Percentiles rank a stretch among this genome's conserved stretches.
These are phyloP conservation scores for Pestalotiopsis sp. DNA, from an alignment of 2,329 filamentous ascomycete genomes.

Conservation along the genomic window DNA sequence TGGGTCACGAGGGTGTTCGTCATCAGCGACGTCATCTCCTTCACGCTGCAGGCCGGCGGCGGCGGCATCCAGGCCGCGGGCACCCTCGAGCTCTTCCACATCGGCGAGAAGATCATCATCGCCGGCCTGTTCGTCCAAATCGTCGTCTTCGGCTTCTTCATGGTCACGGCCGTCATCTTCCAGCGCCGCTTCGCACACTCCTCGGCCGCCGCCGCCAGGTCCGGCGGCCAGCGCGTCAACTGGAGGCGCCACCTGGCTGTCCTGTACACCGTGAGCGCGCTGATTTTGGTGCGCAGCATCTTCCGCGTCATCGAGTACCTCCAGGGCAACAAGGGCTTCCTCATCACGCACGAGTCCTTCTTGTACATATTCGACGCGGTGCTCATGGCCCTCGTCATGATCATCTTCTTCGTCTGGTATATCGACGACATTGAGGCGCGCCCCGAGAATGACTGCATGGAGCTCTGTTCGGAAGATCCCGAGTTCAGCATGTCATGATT, in stretches of 20 bases:
- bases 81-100: slow-evolving; percentile 27
- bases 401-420: slow-evolving; percentile 35
- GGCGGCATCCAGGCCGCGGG: slow-evolving; percentile 31
- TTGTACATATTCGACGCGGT: slow-evolving; percentile 42
- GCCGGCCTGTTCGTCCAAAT: slow-evolving; percentile 54
- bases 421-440: neutral
- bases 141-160: slow-evolving; percentile 48
- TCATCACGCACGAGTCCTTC: slow-evolving; percentile 43
- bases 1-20: slow-evolving; percentile 51
- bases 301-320: slow-evolving; percentile 51
- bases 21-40: slow-evolving; percentile 44
- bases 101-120: slow-evolving; percentile 47
- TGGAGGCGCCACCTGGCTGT: slow-evolving; percentile 39
- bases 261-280: slow-evolving; percentile 41
- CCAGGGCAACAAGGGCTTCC: slow-evolving; percentile 43
- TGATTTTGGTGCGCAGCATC: slow-evolving; percentile 49
- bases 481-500: neutral
- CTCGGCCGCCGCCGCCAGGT: no score
- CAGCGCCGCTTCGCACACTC: slow-evolving; percentile 29
- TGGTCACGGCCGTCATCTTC: slow-evolving; percentile 44
- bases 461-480: neutral
- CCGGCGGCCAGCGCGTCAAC: slow-evolving; percentile 7
- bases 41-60: slow-evolving; percentile 43
- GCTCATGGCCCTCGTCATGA: slow-evolving; percentile 42
- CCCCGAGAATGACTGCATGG: neutral